These are phyloP conservation scores for Phanerochaete carnosa DNA, from an alignment of 768 basidiomycete genomes.

Conservation along the genomic window DNA sequence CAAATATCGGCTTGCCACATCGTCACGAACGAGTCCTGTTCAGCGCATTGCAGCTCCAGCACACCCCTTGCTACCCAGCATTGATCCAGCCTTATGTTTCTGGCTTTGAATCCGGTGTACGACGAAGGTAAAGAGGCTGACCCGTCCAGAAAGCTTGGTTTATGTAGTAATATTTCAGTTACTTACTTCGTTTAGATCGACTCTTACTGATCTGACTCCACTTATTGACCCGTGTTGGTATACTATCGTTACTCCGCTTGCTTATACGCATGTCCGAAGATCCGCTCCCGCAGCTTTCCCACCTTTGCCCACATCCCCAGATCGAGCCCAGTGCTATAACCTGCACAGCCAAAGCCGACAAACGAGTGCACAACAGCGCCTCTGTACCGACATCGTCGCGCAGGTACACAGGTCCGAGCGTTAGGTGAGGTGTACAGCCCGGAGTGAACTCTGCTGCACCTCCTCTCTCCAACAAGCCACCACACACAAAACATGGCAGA, in stretches of 20 bases:
- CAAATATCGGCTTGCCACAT: too few relatives aligned
- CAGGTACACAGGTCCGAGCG: constrained; percentile 1
- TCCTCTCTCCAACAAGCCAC: constrained; percentile 7
- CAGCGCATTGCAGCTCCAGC: too few relatives aligned
- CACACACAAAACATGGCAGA: constrained; percentile 13
- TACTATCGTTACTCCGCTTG: not conserved
- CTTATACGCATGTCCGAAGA: not conserved
- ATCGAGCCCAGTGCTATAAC: not conserved
- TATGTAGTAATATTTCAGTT: too few relatives aligned
- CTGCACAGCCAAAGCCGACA: too few relatives aligned
- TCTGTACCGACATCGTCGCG: not conserved
- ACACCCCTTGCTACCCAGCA: too few relatives aligned
- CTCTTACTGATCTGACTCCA: not conserved
- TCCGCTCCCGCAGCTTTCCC: not conserved
- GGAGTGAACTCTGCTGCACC: constrained; percentile 5
- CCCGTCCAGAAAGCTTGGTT: too few relatives aligned
- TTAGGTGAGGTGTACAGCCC: not conserved
- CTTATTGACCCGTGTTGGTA: not conserved
- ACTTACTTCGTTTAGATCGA: not conserved
- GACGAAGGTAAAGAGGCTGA: too few relatives aligned
- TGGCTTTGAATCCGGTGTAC: too few relatives aligned
- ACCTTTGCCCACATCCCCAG: not conserved
- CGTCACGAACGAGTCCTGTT: too few relatives aligned
- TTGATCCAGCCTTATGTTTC: too few relatives aligned
- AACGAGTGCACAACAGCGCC: not conserved